Evolutionary conservation across 495 filamentous ascomycete species (phyloP).

Genomic region (Neurospora hispaniola): DNA sequence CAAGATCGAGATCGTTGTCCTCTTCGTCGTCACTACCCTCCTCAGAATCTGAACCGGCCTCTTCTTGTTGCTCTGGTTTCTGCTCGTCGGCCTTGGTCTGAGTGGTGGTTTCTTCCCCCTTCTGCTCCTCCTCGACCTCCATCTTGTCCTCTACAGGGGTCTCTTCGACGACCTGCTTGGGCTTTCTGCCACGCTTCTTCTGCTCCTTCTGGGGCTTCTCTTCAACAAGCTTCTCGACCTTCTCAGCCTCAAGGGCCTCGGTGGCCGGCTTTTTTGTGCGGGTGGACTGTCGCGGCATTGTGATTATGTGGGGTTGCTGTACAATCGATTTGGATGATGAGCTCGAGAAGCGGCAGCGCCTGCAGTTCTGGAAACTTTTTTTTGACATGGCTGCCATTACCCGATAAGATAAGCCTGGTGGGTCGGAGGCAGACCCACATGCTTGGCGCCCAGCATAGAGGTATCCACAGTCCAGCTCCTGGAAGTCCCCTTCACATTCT

Average conservation of each 20-base stretch:
- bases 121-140: constrained; percentile 14
- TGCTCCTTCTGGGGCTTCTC: constrained; percentile 55
- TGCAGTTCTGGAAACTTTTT: constrained; percentile 20
- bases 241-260: constrained; percentile 8
- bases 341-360: not conserved
- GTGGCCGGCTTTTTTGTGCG: constrained; percentile 17
- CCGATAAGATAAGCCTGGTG: constrained; percentile 21
- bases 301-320: constrained; percentile 1
- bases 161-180: constrained; percentile 17
- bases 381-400: constrained; percentile 10
- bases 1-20: constrained; percentile 19
- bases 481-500: not conserved
- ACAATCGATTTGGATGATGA: constrained; percentile 8
- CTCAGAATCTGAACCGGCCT: constrained; percentile 22
- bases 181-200: constrained; percentile 44
- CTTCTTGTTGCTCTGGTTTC: constrained; percentile 16
- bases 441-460: not conserved
- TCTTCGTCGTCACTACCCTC: constrained; percentile 29
- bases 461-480: not conserved
- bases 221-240: constrained; percentile 21
- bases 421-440: not conserved
- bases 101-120: constrained; percentile 10
- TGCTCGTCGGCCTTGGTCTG: constrained; percentile 31
- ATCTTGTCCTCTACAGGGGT: constrained; percentile 11
- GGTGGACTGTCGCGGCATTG: constrained; percentile 6